Evolutionary conservation across 2,329 filamentous ascomycete genomes (phyloP), one percentile per base, ranked within the genome.

Genomic region (Penicillium sp.): DNA sequence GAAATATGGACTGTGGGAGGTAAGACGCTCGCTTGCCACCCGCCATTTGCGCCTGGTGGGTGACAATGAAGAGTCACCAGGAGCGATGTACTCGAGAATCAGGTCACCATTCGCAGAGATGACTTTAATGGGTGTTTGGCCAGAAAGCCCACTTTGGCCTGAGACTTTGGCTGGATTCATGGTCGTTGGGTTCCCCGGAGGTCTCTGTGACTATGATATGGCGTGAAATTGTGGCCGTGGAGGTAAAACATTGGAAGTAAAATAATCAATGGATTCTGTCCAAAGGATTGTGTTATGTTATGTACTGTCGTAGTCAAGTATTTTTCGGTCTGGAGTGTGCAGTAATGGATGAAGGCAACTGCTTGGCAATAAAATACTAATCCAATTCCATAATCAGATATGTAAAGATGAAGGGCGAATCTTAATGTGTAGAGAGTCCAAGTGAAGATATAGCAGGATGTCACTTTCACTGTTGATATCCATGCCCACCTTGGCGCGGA

Each of bases 1-100:
- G 50, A 78, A 78, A 43, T 78, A 79, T 5, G 69, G 68, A 47
- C 75, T 77, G 7, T 70, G 70, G 21, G 58, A 46, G 23, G 62
- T 69, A 15, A 78, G 62, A 38, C 60, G 60, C 5, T 65, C 57
- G 48, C 69, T 76, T 39, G 66, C 69, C 11, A 77, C 70, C 52
- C 68, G 68, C 68, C 76, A 77, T 25, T 62, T 61, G 57, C 66
- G 58, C 16, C 31, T 60, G 11, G 25, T 48, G 21, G 41, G 50
- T 19, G 55, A 40, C 16, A 60, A 46, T 27, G 21, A 53, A 4
- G 50, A 58, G 31, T 53, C 41, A 23, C 34, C 21, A 16, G 41
- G 21, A 34, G 55, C 57, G 9, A 55, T 57, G 52, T 75, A 75
- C 52, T 75, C 66, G 25, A 78, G 45, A 7, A 77, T 58, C 25